Conservation (phyloP, 345 rosid genomes). For the Mallotus nudiflorus region DNA sequence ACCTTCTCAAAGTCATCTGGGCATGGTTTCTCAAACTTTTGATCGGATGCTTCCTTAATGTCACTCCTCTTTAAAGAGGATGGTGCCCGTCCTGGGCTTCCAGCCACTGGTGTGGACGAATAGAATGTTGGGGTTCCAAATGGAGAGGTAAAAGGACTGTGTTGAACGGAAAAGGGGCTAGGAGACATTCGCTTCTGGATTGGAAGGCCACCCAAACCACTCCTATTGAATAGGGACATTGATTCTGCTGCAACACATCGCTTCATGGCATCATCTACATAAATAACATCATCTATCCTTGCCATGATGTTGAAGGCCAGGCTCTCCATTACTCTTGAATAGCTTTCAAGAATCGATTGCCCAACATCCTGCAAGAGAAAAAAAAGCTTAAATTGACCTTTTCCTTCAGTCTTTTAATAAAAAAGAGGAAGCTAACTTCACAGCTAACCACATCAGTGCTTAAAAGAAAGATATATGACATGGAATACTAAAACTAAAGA, state of each 20-base stretch:
- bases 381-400: not conserved
- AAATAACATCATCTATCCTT: conserved; percentile 96
- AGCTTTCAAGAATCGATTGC: conserved; percentile 93
- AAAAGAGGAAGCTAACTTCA: not conserved
- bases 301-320: conserved; percentile 96
- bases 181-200: conserved; percentile 74
- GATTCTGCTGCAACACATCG: conserved; percentile 62
- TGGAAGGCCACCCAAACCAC: conserved; percentile 56
- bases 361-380: conserved; percentile 78
- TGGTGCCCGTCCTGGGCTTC: conserved; percentile 22
- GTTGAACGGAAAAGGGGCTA: conserved; percentile 67
- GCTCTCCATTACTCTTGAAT: conserved; percentile 98
- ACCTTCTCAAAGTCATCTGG: conserved; percentile 57
- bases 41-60: conserved; percentile 42
- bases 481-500: not conserved
- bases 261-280: conserved; percentile 72
- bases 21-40: conserved; percentile 35
- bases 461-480: too few relatives aligned
- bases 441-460: not conserved
- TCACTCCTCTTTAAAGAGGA: conserved; percentile 35
- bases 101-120: conserved; percentile 34
- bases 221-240: conserved; percentile 60
- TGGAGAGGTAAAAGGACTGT: conserved; percentile 67
- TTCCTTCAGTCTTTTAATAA: too few relatives aligned
- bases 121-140: conserved; percentile 66